Conservation (phyloP, 2,329 filamentous ascomycete species). For the Ophiostoma sp. region DNA sequence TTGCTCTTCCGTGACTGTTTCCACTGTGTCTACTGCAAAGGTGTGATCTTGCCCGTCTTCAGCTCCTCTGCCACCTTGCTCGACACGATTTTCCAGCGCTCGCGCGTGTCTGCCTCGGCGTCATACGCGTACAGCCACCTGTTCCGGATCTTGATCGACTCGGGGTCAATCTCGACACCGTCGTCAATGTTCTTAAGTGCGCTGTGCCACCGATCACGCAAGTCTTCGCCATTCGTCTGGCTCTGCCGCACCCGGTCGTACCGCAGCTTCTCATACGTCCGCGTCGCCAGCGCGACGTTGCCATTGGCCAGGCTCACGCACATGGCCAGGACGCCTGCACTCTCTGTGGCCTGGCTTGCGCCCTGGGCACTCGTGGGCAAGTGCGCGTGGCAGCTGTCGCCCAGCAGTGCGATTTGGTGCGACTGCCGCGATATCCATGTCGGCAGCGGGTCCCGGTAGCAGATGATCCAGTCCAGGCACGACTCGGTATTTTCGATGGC, state of each 20-base stretch:
- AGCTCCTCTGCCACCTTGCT: conserved; percentile 20
- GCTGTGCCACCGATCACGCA: conserved; percentile 42
- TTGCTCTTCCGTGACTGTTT: background rate
- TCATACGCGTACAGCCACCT: conserved; percentile 45
- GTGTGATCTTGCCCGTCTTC: background rate
- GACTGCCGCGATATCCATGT: conserved; percentile 46
- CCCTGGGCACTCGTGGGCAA: conserved; percentile 50
- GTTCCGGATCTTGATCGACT: conserved; percentile 45
- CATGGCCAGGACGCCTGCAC: conserved; percentile 43
- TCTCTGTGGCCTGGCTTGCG: conserved; percentile 51
- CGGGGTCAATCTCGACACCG: conserved; percentile 41
- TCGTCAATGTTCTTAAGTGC: conserved; percentile 40
- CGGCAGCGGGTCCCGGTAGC: conserved; percentile 48
- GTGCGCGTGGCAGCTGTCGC: conserved; percentile 52
- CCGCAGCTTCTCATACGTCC: conserved; percentile 41
- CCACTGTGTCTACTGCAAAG: background rate
- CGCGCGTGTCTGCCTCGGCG: conserved; percentile 41
- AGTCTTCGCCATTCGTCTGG: conserved; percentile 42
- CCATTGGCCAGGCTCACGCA: conserved; percentile 35
- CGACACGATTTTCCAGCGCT: conserved; percentile 41
- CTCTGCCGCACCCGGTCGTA: conserved; percentile 39
- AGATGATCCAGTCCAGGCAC: conserved; percentile 51
- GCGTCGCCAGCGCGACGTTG: conserved; percentile 30
- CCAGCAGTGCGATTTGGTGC: conserved; percentile 45
- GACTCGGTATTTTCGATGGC: conserved; percentile 38